These are phyloP conservation scores for Rhizopogon salebrosus DNA, from an alignment of 768 basidiomycete species.

Conservation along the genomic window DNA sequence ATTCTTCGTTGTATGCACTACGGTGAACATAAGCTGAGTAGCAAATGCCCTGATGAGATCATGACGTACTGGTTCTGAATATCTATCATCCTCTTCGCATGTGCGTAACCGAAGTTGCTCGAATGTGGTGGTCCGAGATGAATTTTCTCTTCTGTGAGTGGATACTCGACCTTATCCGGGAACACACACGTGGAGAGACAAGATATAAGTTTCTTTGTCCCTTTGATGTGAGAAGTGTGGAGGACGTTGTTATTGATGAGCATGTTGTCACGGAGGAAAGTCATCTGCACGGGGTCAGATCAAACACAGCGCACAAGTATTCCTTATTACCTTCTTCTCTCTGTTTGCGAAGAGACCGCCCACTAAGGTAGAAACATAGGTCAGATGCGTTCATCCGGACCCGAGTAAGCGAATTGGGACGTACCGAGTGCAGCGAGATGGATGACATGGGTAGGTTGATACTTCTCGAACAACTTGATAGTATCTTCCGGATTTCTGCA, in stretches of 20 bases:
- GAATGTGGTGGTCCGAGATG: constrained; percentile 90
- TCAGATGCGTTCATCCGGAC: background rate
- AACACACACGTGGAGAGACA: constrained; percentile 97
- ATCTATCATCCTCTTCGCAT: constrained; percentile 94
- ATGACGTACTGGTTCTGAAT: constrained; percentile 82
- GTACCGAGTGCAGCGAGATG: constrained; percentile 92
- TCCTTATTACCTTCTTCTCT: constrained; percentile 70
- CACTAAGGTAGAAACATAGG: constrained; percentile 41
- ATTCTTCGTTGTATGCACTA: constrained; percentile 95
- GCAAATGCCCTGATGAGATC: background rate
- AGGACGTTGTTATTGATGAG: constrained; percentile 95
- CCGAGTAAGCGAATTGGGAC: constrained; percentile 14
- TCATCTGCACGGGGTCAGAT: constrained; percentile 43
- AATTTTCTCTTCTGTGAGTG: constrained; percentile 88
- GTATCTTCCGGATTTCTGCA: constrained; percentile 67
- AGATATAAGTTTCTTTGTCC: constrained; percentile 78
- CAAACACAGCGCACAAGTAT: background rate
- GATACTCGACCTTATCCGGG: constrained; percentile 92
- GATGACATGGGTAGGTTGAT: constrained; percentile 94
- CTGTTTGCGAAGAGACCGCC: constrained; percentile 96
- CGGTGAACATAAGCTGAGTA: background rate
- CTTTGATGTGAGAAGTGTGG: constrained; percentile 61
- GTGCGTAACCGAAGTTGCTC: constrained; percentile 95
- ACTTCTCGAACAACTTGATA: constrained; percentile 74
- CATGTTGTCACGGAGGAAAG: constrained; percentile 91